Conservation (phyloP, 179 eudicot genomes). For the Patellifolia procumbens region DNA sequence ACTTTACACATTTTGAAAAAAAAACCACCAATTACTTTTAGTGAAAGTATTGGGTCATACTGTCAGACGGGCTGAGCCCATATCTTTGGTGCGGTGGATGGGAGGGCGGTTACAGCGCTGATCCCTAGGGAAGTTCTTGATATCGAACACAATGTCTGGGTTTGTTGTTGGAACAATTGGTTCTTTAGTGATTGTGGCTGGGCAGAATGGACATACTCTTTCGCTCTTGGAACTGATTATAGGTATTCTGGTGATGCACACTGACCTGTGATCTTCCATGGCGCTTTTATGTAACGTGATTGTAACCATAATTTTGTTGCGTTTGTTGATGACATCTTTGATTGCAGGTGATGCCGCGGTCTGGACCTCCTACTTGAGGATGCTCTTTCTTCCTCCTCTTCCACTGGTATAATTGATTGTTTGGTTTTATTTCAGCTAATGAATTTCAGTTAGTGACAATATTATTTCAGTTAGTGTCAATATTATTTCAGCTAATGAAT, state of each 20-base stretch:
- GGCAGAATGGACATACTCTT: slow-evolving; percentile 78
- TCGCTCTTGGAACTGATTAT: slow-evolving; percentile 60
- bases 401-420: too few relatives aligned
- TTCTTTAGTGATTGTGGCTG: slow-evolving; percentile 53
- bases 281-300: slow-evolving; percentile 63
- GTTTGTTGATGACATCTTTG: slow-evolving; percentile 1
- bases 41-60: too few relatives aligned
- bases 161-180: slow-evolving; percentile 57
- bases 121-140: slow-evolving; percentile 71
- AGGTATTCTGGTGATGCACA: slow-evolving; percentile 66
- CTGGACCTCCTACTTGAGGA: too few relatives aligned
- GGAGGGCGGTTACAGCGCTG: slow-evolving; percentile 89
- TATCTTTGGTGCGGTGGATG: slow-evolving; percentile 53
- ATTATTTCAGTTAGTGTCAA: too few relatives aligned
- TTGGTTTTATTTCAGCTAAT: too few relatives aligned
- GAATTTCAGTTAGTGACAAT: too few relatives aligned
- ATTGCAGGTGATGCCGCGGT: too few relatives aligned
- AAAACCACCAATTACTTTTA: too few relatives aligned
- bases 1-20: too few relatives aligned
- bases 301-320: slow-evolving; percentile 48
- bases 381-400: too few relatives aligned
- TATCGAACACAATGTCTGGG: slow-evolving; percentile 65
- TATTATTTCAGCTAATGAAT: too few relatives aligned
- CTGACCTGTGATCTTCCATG: slow-evolving; percentile 86
- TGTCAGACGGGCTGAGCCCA: too few relatives aligned